phyloP scores from a whole-genome alignment of 176 grass and related monocot species.

The Avena eriantha region DNA sequence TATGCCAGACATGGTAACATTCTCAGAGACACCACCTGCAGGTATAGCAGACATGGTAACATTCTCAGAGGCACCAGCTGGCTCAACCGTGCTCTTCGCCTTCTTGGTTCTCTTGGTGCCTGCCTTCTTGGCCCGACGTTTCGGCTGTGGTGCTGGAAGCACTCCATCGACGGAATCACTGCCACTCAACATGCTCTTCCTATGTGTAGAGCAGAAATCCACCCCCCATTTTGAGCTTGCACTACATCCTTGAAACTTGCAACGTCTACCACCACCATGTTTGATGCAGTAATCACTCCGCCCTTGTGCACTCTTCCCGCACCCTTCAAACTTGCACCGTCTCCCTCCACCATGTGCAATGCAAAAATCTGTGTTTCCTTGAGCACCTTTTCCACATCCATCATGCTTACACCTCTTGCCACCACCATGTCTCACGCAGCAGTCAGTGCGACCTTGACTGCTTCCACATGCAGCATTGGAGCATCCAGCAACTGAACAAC shows the following conservation, averaged over 20 bases:
- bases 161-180: constrained; percentile 6
- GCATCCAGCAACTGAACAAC: constrained; percentile 44
- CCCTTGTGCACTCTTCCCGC: constrained; percentile 55
- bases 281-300: constrained; percentile 49
- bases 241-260: constrained; percentile 47
- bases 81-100: constrained; percentile 6
- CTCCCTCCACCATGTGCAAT: constrained; percentile 52
- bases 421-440: constrained; percentile 54
- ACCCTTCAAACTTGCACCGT: constrained; percentile 56
- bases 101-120: constrained; percentile 3
- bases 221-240: constrained; percentile 52
- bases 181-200: constrained; percentile 26
- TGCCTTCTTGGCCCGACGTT: constrained; percentile 25
- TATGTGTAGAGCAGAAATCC: constrained; percentile 50
- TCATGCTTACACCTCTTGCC: constrained; percentile 50
- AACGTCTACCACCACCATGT: constrained; percentile 52
- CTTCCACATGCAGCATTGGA: constrained; percentile 53
- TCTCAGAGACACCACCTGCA: neutral
- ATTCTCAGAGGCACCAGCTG: neutral
- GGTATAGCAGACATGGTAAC: neutral
- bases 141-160: neutral
- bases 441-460: constrained; percentile 49
- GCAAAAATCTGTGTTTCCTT: constrained; percentile 57
- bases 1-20: neutral
- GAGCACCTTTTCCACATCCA: constrained; percentile 47